Evolutionary conservation across 768 basidiomycete genomes (phyloP).

Genomic region (Hortiboletus campestris): DNA sequence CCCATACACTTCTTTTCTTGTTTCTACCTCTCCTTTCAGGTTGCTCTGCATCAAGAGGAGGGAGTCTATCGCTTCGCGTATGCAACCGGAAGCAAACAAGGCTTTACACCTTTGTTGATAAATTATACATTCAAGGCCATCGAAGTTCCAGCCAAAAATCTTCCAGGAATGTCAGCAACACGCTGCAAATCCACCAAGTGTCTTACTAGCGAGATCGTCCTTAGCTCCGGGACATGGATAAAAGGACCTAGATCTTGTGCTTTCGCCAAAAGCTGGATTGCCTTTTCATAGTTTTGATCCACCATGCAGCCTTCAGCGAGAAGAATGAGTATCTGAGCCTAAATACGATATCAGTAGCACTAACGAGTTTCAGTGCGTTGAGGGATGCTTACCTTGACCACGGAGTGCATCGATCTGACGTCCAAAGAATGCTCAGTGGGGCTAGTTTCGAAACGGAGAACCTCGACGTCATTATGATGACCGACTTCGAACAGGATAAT

Average conservation of each 20-base stretch:
- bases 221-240: neutral
- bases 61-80: neutral
- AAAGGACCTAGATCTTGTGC: neutral
- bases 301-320: neutral
- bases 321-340: constrained; percentile 2
- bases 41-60: neutral
- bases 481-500: constrained; percentile 1
- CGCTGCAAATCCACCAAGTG: neutral
- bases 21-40: neutral
- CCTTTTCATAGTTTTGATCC: neutral
- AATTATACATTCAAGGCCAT: neutral
- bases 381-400: neutral
- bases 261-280: neutral
- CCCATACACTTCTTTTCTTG: neutral
- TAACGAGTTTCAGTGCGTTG: too few relatives aligned
- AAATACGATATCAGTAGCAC: neutral
- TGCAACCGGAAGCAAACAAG: neutral
- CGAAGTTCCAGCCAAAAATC: constrained; percentile 16
- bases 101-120: constrained; percentile 1
- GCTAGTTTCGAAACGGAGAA: neutral
- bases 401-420: neutral
- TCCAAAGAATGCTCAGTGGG: neutral
- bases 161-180: neutral
- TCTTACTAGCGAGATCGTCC: constrained; percentile 3
- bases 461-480: neutral